phyloP scores from a whole-genome alignment of 176 grass and related monocot genomes.

The Eleusine coracana region DNA sequence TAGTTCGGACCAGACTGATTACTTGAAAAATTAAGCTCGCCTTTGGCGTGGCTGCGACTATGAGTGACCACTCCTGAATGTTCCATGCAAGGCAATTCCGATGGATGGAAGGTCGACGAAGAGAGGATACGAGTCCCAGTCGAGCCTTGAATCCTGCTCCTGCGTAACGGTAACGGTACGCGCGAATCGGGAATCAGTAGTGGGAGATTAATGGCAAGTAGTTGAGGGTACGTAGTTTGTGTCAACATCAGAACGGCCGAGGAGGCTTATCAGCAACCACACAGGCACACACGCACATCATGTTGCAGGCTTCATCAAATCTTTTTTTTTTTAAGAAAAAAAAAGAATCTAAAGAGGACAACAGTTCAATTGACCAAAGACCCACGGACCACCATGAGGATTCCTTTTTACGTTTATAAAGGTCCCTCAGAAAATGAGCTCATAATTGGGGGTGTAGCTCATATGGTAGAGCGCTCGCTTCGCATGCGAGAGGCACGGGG shows the following conservation, averaged over 20 bases:
- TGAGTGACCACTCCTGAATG: not conserved
- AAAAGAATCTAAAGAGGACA: not conserved
- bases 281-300: not conserved
- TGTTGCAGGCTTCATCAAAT: not conserved
- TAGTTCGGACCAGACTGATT: not conserved
- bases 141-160: not conserved
- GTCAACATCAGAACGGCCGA: not conserved
- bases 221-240: not conserved
- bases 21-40: not conserved
- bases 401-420: not conserved
- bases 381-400: not conserved
- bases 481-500: conserved; percentile 99
- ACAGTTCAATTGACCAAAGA: not conserved
- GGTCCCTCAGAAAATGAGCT: too few relatives aligned
- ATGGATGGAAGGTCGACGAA: not conserved
- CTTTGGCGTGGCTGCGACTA: not conserved
- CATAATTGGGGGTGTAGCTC: conserved; percentile 89
- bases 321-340: not conserved
- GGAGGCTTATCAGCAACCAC: not conserved
- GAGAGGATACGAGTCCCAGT: not conserved
- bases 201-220: too few relatives aligned
- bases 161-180: not conserved
- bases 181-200: not conserved
- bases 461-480: conserved; percentile 99
- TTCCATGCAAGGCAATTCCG: not conserved